Base-by-base conservation (phyloP, 1,139 yeast genomes). In the Geotrichum candidum region DNA sequence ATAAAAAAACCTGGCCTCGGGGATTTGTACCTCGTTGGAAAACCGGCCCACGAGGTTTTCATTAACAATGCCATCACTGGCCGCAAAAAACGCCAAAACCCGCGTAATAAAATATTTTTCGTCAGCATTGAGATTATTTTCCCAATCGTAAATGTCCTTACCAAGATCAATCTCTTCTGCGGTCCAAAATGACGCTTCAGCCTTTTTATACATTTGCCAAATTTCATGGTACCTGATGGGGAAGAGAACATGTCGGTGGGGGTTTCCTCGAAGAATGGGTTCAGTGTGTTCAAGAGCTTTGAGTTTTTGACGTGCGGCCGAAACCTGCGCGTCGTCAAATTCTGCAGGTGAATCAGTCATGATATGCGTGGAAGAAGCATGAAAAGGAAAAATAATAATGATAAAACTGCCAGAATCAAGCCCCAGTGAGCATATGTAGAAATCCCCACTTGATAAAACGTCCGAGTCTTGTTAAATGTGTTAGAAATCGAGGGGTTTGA, bases 101-200 rank as follows among this genome's bases (percentile, higher is more conserved):
- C 96, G 85, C 27, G 96, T 88, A 68, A 94, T 80, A 76, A 94
- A 95, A 78, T 78, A 92, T 72, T 96, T 84, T 81, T 94, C 98
- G 74, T 91, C 92, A 60, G 89, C 94, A 73, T 81, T 90, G 78
- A 94, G 80, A 70, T 80, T 81, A 77, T 87, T 81, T 73, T 89
- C 90, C 97, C 98, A 92, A 79, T 94, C 98, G 71, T 82, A 83
- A 66, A 82, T 74, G 76, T 94, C 99, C 80, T 94, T 94, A 66
- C 96, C 86, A 69, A 94, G 82, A 77, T 94, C 99, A 69, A 95
- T 91, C 80, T 94, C 99, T 80, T 94, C 99, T 61, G 99, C 97
- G 58, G 99, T 94, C 99, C 99, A 94, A 83, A 94, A 94, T 11
- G 97, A 90, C 29, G 99, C 98, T 81, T 94, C 99, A 53, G 98